Evolutionary conservation across 768 basidiomycete genomes (phyloP), one percentile per base, ranked within the genome.

Genomic region (Pleurotus ostreatus): DNA sequence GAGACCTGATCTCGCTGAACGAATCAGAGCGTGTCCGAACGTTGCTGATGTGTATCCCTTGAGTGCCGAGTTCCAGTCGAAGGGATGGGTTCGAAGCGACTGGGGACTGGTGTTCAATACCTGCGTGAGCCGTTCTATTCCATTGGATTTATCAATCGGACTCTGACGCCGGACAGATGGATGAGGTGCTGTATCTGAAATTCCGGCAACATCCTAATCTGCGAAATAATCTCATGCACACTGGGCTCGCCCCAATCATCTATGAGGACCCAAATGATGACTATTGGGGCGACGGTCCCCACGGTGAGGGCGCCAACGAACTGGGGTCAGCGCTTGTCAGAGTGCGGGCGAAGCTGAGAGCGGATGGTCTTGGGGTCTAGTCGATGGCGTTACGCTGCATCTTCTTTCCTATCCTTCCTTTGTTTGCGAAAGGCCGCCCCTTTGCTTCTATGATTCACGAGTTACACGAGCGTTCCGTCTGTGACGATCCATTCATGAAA

Each of bases 121-220:
- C n/a, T 44, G 54, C 9, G 45, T 55, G 20, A 25, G 54, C 22
- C 4, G 5, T 46, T 57, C 54, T 12, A 4, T 22, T 18, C 55
- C n/a, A 53, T 41, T 47, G 49, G 9, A 44, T 46, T 1, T 23
- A 2, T 11, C 8, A 6, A 30, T 4, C 30, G 20, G 43, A 49
- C 20, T 45, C 22, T 15, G 11, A 34, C 6, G 47, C 52, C 48
- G 46, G 55, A 44, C 56, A 89, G 88, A 81, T 89, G 82, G 82
- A 86, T 43, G 81, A 86, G 6, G 87, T 86, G 37, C 61, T 91
- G 48, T 77, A 77, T 58, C 62, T 76, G 58, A 93, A 93, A 65
- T 86, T 92, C 62, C 77, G 71, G 47, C 90, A 92, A 70, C 87
- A 93, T 63, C 71, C 79, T 0, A 71, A 78, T 26, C 66, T 92